phyloP scores from a whole-genome alignment of 768 basidiomycete genomes.

The Mycena albidolilacea region DNA sequence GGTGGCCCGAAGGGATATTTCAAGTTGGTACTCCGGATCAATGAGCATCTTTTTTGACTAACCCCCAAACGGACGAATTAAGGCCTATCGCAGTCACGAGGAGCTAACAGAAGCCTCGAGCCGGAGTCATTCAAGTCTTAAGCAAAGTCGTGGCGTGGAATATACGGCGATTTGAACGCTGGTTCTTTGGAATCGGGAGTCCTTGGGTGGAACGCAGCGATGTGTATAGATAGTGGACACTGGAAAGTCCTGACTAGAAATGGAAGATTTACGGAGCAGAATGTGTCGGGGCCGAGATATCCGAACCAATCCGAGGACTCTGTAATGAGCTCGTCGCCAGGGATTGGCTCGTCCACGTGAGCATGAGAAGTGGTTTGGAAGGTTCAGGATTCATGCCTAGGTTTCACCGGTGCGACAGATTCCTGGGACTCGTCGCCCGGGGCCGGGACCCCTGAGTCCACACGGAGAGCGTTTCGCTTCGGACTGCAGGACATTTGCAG shows the following conservation, averaged over 20 bases:
- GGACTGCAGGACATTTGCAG: conserved; percentile 7
- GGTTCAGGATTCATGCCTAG: conserved; percentile 1
- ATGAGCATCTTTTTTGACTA: conserved; percentile 7
- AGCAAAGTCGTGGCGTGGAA: conserved; percentile 6
- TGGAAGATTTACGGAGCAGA: neutral
- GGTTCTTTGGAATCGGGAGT: neutral
- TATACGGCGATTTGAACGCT: conserved; percentile 1
- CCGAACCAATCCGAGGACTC: neutral
- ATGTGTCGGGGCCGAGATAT: conserved; percentile 9
- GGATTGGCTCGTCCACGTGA: conserved; percentile 7
- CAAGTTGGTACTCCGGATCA: neutral
- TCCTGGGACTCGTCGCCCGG: conserved; percentile 4
- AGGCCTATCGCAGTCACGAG: neutral
- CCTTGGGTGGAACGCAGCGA: neutral
- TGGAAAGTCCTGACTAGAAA: conserved; percentile 12
- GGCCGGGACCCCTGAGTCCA: neutral
- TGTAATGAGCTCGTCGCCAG: neutral
- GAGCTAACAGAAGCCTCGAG: neutral
- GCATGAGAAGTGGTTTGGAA: conserved; percentile 10
- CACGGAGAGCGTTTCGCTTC: conserved; percentile 8
- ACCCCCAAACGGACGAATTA: neutral
- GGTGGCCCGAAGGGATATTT: neutral
- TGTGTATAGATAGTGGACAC: neutral
- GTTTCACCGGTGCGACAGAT: conserved; percentile 1
- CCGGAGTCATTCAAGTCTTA: neutral